These are phyloP conservation scores for Phlebiopsis flavidoalba DNA, from an alignment of 768 basidiomycete genomes.

Conservation along the genomic window DNA sequence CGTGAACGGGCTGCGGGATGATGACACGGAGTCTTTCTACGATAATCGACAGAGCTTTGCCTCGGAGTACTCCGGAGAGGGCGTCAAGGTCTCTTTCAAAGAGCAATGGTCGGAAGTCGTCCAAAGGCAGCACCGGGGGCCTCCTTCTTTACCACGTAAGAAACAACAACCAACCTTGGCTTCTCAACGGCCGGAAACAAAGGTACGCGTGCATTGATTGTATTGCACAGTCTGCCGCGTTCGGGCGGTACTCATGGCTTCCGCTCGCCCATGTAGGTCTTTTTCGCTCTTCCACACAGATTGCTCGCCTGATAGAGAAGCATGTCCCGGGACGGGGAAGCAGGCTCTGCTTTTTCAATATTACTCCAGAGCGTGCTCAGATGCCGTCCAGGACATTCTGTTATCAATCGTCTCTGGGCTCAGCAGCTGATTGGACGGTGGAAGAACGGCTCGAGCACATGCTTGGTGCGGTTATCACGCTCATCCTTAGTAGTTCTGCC, in stretches of 20 bases:
- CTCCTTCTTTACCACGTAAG: conserved; percentile 57
- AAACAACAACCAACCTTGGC: conserved; percentile 31
- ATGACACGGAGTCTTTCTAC: conserved; percentile 66
- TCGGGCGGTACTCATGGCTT: conserved; percentile 5
- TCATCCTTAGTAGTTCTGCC: conserved; percentile 13
- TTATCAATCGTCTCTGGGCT: conserved; percentile 53
- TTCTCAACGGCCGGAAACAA: conserved; percentile 73
- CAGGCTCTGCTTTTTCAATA: conserved; percentile 82
- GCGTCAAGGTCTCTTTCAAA: conserved; percentile 70
- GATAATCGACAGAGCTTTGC: conserved; percentile 64
- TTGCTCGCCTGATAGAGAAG: conserved; percentile 80
- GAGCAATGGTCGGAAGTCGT: conserved; percentile 65
- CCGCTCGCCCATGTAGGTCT: conserved; percentile 46
- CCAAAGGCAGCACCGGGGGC: conserved; percentile 60
- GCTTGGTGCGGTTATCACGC: conserved; percentile 40
- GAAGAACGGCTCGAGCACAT: conserved; percentile 76
- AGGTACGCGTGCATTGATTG: conserved; percentile 42
- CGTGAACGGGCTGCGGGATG: conserved; percentile 78
- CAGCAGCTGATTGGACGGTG: conserved; percentile 65
- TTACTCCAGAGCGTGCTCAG: conserved; percentile 38
- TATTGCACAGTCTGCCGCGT: conserved; percentile 16
- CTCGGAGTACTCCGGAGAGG: conserved; percentile 70
- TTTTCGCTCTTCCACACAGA: conserved; percentile 70
- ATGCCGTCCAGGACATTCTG: conserved; percentile 35
- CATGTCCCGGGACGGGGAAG: conserved; percentile 76